Base-by-base conservation (phyloP, 225 moss, liverwort and hornwort species). In the Takakia lepidozioides region DNA sequence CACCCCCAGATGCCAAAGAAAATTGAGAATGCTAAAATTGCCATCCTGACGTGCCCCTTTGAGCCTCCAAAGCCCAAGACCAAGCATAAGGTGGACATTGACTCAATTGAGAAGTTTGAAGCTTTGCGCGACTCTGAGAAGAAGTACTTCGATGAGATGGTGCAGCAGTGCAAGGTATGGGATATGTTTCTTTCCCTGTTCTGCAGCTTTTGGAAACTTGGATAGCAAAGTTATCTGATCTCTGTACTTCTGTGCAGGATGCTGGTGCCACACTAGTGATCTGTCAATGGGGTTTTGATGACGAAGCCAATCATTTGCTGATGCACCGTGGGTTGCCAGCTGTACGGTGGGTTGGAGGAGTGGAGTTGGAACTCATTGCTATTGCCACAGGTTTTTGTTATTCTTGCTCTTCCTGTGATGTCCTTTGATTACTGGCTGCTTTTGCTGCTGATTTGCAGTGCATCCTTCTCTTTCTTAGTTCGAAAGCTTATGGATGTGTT, bases 231-330 rank as follows among this genome's bases (percentile, higher is more conserved):
- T n/a, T n/a, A n/a, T n/a, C n/a, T n/a, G n/a, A n/a, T n/a, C n/a
- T n/a, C n/a, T n/a, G n/a, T n/a, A n/a, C n/a, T n/a, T n/a, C n/a
- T n/a, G n/a, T n/a, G n/a, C n/a, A n/a, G 90, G 86, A 90, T 72
- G 95, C 87, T 46, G 95, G 95, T 54, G 87, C 95, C 7, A 98
- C 95, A 20, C 64, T 98, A 13, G 95, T 98, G 41, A 91, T 98
- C 51, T 98, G 95, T 54, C 95, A 98, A 52, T 98, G 95, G 95
- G 95, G 90, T 46, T 98, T 98, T 54, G 95, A 98, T 64, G 95
- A 98, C 51, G 95, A 98, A 71, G 95, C 95, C 17, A 98, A 98
- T 55, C 95, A 98, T 48, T 54, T 98, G 38, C 58, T 98, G 44
- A 90, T 98, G 87, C 95, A 98, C 52, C 75, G 73, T 35, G 72